Evolutionary conservation across 2,329 filamentous ascomycete genomes (phyloP), one percentile per base, ranked within the genome.

Genomic region (Aureobasidium sp.): DNA sequence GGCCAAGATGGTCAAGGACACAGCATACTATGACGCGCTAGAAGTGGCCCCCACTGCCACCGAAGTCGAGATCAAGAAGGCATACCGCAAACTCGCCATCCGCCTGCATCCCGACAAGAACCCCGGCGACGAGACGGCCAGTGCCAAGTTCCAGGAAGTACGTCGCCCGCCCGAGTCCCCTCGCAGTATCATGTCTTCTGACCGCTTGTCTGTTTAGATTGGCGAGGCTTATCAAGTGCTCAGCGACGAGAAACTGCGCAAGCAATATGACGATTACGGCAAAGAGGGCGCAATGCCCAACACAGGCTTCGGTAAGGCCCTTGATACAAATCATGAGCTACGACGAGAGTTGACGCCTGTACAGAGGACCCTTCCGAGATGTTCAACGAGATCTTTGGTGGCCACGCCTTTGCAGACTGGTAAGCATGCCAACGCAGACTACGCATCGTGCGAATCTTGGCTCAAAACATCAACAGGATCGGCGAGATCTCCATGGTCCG

Each of bases 401-500:
- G 94, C 64, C 93, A 97, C 70, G 91, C 93, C 14, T 99, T 99
- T 71, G 82, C 88, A 64, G 93, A 99, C 79, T 91, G 94, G 76
- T 77, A 73, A 51, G 64, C 64, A 29, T 29, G 15, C 8, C 27
- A 12, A 22, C 27, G 5, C 2, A 7, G 1, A 25, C 29, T 27
- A 36, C 27, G 1, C 29, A 31, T 14, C 53, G 31, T 44, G 22
- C 22, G 4, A 27, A 25, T 17, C 25, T 25, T n/a, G 8, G 29
- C 55, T 59, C 15, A 59, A 12, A 59, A 3, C 14, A 25, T 52
- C 64, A 44, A 67, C 62, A 65, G 71, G 82, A 97, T 99, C 71
- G 94, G 94, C 68, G 94, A 99, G 81, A 96, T 99, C 69, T 94
- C 90, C 56, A 85, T 99, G 63, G 97, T 99, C 90, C 97, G 97